Conservation (phyloP, 352 stramenopile genomes). For the Globisporangium cystogenes region DNA sequence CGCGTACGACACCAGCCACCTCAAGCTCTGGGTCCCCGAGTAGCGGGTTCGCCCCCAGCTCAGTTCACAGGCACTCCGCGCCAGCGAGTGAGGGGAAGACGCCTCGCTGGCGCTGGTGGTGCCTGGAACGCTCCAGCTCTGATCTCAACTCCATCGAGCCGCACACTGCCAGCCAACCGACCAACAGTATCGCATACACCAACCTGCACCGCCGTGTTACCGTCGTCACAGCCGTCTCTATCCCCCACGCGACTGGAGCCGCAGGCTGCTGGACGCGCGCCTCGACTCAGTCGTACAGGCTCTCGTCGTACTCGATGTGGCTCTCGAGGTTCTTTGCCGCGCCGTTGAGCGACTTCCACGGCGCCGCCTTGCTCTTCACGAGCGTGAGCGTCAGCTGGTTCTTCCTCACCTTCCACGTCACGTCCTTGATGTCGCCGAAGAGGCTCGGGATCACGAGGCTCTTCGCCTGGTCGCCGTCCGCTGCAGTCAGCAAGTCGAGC, state of each 20-base stretch:
- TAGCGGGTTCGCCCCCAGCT: conserved; percentile 15
- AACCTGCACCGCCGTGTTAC: too few species aligned
- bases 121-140: background rate
- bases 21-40: conserved; percentile 67
- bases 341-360: conserved; percentile 79
- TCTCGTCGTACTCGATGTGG: conserved; percentile 84
- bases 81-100: too few species aligned
- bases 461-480: conserved; percentile 35
- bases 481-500: conserved; percentile 48
- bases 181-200: too few species aligned
- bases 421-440: conserved; percentile 60
- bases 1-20: conserved; percentile 57
- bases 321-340: conserved; percentile 78
- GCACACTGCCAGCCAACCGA: too few species aligned
- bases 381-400: conserved; percentile 68
- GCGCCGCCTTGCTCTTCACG: conserved; percentile 42
- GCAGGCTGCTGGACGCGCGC: background rate
- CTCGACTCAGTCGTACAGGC: conserved; percentile 51
- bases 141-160: background rate
- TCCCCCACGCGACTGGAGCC: background rate
- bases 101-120: too few species aligned
- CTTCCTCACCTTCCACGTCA: conserved; percentile 50
- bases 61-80: background rate
- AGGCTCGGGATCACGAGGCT: conserved; percentile 72
- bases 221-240: too few species aligned